Base-by-base conservation (phyloP, 108 stramenopile genomes). In the Pseudonitzschia pungens region DNA sequence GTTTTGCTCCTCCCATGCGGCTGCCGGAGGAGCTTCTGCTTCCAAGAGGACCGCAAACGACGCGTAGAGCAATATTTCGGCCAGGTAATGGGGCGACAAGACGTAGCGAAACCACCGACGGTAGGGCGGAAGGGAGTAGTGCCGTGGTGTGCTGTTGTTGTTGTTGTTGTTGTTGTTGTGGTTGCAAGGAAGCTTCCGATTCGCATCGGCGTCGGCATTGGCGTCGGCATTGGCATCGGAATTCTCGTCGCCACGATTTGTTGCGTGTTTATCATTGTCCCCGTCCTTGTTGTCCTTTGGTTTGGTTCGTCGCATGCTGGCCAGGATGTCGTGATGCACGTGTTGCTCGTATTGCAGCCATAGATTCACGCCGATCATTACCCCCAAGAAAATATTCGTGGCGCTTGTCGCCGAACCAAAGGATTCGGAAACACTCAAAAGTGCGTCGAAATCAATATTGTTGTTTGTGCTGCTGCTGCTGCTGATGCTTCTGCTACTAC, bases 1-100 rank as follows among this genome's bases (percentile, higher is more conserved):
- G 20, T 7, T 32, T 14, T 6, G 9, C 33, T n/a, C 28, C 45
- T 21, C 42, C 4, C n/a, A 6, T 8, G 65, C 18, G 4, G 18
- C 29, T 24, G 36, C 36, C 41, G 44, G 0, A 3, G 65, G 24
- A 48, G 44, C 21, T 27, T 44, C 53, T 33, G 16, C 26, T 65
- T 71, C 44, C 26, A 73, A 52, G 31, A 88, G 31, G 4, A 89
- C 22, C 55, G 77, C 79, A 70, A 89, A 87, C 5, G 78, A 65
- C 16, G 74, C 22, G 72, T 92, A 92, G 24, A 92, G 77, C 65
- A 89, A 58, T 42, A 92, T 86, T 66, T 92, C 91, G 50, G 88
- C 85, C 5, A 88, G 70, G 56, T 92, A 92, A 73, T 92, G 91
- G 56, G 91, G 91, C 62, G 87, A 92, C 12, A 77, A 75, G 20